Evolutionary conservation across 1,284 basidiomycete genomes (phyloP).

Genomic region (Trichosporon asahii): DNA sequence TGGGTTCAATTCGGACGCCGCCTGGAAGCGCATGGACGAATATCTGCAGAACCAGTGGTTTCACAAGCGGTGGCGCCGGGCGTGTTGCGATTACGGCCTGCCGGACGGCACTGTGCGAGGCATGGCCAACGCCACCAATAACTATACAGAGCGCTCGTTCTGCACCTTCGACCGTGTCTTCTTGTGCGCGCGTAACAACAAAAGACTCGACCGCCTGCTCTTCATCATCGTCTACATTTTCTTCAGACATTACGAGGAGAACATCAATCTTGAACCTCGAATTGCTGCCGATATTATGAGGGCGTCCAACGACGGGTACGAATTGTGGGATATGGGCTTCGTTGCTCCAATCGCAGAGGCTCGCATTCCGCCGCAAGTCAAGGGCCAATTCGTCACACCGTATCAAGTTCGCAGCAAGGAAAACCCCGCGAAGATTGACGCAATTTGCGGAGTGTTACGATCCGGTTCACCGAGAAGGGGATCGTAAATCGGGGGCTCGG

Average conservation of each 20-base stretch:
- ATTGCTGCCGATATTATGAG: background rate
- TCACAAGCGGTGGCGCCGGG: background rate
- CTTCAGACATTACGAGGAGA: background rate
- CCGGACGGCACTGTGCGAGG: background rate
- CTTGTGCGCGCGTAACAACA: background rate
- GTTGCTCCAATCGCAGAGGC: background rate
- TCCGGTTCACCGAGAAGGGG: no score
- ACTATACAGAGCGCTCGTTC: background rate
- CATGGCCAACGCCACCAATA: background rate
- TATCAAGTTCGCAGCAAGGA: background rate
- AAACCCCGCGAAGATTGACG: background rate
- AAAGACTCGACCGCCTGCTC: background rate
- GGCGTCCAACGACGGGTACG: background rate
- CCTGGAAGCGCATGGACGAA: background rate
- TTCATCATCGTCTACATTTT: background rate
- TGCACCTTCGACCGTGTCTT: background rate
- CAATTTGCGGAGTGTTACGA: no score
- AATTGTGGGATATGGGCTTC: background rate
- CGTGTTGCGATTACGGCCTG: background rate
- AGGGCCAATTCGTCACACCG: no score
- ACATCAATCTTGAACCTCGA: background rate
- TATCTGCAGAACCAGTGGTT: background rate
- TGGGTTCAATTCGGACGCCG: background rate
- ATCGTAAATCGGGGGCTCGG: no score
- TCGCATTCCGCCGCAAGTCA: background rate